Conservation (phyloP, 2,329 filamentous ascomycete genomes). For the Colletotrichum caudatum region DNA sequence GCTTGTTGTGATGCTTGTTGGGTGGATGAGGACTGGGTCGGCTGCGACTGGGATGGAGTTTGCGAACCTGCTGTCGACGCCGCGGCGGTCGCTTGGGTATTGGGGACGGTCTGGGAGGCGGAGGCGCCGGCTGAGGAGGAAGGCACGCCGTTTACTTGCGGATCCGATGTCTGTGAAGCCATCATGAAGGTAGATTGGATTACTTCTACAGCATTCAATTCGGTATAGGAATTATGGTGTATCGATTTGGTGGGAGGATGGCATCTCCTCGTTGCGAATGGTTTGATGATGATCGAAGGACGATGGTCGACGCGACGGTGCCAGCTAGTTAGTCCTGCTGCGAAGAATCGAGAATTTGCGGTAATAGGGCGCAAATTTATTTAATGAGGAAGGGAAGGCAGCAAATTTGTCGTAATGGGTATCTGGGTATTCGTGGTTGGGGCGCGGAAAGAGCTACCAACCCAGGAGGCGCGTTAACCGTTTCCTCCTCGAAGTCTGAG, state of each 20-base stretch:
- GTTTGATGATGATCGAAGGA: neutral
- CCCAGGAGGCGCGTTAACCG: conserved; percentile 24
- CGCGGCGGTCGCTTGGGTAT: conserved; percentile 51
- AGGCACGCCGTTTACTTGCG: conserved; percentile 67
- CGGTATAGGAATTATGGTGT: neutral
- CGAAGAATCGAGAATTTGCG: neutral
- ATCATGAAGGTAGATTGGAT: conserved; percentile 11
- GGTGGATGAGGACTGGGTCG: conserved; percentile 33
- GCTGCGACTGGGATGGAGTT: conserved; percentile 37
- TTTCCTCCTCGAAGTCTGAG: neutral
- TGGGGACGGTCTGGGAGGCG: conserved; percentile 52
- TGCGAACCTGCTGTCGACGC: conserved; percentile 43
- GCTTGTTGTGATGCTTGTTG: conserved; percentile 44
- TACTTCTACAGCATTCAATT: neutral
- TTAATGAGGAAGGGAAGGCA: neutral
- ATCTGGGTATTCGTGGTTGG: conserved; percentile 11
- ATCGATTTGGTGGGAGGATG: neutral
- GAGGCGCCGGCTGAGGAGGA: conserved; percentile 54
- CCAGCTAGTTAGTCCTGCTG: neutral
- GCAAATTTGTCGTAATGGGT: conserved; percentile 14
- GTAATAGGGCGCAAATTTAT: neutral
- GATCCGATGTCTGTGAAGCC: conserved; percentile 51
- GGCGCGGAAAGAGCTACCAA: conserved; percentile 20
- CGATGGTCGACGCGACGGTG: conserved; percentile 6
- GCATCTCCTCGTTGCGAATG: conserved; percentile 8